Percentiles rank a stretch among this genome's conserved stretches.
Conservation (phyloP, 2,329 filamentous ascomycete genomes). For the Phialophora verrucosa region DNA sequence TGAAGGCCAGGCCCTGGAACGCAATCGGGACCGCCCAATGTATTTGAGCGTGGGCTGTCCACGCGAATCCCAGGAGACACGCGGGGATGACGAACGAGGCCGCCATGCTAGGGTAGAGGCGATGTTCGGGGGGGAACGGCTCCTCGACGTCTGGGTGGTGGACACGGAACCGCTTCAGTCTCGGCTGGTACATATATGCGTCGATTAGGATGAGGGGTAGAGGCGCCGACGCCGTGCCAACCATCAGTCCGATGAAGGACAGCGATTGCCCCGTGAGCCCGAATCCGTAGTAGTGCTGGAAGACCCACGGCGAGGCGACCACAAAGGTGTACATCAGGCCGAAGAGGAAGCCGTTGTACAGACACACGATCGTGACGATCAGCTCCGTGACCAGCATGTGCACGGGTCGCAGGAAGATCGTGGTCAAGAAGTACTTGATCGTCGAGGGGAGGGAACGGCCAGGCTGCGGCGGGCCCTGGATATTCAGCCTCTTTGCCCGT, state of each 20-base stretch:
- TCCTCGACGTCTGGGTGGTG: constrained; percentile 9
- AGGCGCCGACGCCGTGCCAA: constrained; percentile 31
- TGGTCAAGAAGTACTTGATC: constrained; percentile 45
- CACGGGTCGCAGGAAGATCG: constrained; percentile 59
- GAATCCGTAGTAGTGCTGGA: constrained; percentile 48
- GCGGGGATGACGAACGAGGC: constrained; percentile 48
- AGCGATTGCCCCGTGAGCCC: constrained; percentile 30
- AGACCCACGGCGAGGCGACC: constrained; percentile 82
- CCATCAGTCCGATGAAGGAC: constrained; percentile 37
- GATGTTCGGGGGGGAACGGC: constrained; percentile 38
- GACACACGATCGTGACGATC: constrained; percentile 70
- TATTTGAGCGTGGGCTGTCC: constrained; percentile 56
- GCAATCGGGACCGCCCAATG: constrained; percentile 43
- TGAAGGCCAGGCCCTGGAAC: constrained; percentile 40
- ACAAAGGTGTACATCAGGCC: constrained; percentile 82
- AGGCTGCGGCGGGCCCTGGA: constrained; percentile 42
- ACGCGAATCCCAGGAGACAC: constrained; percentile 73
- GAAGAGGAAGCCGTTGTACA: constrained; percentile 79
- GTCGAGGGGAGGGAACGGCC: constrained; percentile 64
- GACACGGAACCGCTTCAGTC: constrained; percentile 45
- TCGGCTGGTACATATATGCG: constrained; percentile 50
- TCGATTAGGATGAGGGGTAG: constrained; percentile 34
- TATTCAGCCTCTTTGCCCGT: constrained; percentile 24
- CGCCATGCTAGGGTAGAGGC: constrained; percentile 41
- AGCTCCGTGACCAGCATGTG: constrained; percentile 71